These are phyloP conservation scores for Trapa incisa DNA, from an alignment of 345 rosid genomes.

Conservation along the genomic window DNA sequence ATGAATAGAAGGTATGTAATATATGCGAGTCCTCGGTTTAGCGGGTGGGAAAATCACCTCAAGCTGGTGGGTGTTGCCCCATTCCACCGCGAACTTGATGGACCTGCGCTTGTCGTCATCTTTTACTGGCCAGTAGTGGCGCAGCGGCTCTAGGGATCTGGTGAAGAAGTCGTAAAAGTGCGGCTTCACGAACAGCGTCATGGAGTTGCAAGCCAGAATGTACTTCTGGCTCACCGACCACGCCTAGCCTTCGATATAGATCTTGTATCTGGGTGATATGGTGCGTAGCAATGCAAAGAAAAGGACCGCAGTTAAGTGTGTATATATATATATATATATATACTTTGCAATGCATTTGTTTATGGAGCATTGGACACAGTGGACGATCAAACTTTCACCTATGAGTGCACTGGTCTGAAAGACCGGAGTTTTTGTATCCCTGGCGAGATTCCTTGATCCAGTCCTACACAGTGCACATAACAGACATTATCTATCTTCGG, in stretches of 20 bases:
- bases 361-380: neutral
- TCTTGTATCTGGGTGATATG: slow-evolving; percentile 42
- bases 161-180: slow-evolving; percentile 39
- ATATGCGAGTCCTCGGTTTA: neutral
- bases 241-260: slow-evolving; percentile 63
- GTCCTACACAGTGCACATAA: slow-evolving; percentile 29
- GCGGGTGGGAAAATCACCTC: slow-evolving; percentile 25
- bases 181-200: slow-evolving; percentile 28
- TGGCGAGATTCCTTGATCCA: slow-evolving; percentile 57
- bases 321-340: no score
- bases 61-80: slow-evolving; percentile 54
- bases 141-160: slow-evolving; percentile 30
- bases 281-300: no score
- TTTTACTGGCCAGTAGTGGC: slow-evolving; percentile 64
- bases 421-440: slow-evolving; percentile 60
- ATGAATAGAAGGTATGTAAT: no score
- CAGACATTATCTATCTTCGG: neutral
- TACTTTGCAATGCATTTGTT: neutral
- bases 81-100: slow-evolving; percentile 68
- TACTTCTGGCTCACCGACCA: slow-evolving; percentile 59
- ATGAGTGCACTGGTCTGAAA: slow-evolving; percentile 60
- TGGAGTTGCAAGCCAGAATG: slow-evolving; percentile 42
- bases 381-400: slow-evolving; percentile 23
- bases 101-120: slow-evolving; percentile 45
- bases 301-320: neutral